Percentiles rank a stretch among this genome's conserved stretches.
phyloP scores from a whole-genome alignment of 2,329 filamentous ascomycete genomes.

The Neonectria faginata region DNA sequence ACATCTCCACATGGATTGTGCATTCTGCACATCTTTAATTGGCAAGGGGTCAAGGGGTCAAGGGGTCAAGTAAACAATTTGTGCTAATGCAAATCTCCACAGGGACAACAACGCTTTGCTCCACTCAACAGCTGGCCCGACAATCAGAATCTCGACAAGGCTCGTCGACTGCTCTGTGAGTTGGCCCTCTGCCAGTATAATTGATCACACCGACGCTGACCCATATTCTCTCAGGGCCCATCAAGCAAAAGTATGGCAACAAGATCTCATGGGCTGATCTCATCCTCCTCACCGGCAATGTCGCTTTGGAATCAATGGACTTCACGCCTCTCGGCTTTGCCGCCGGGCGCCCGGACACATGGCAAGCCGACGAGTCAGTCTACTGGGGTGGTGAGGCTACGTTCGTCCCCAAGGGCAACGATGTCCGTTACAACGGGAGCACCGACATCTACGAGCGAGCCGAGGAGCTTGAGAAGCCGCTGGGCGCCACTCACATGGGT shows the following conservation, averaged over 20 bases:
- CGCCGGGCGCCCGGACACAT: slow-evolving; percentile 77
- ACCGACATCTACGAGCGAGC: slow-evolving; percentile 66
- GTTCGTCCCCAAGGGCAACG: slow-evolving; percentile 75
- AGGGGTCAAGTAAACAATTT: slow-evolving; percentile 12
- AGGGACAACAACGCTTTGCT: slow-evolving; percentile 81
- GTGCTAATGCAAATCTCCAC: not conserved
- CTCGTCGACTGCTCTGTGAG: slow-evolving; percentile 76
- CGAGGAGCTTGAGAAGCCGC: slow-evolving; percentile 71
- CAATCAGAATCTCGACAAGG: slow-evolving; percentile 83
- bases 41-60: slow-evolving; percentile 21
- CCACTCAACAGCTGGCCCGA: slow-evolving; percentile 86
- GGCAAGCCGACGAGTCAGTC: slow-evolving; percentile 79
- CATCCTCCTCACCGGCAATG: slow-evolving; percentile 77
- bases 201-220: not conserved
- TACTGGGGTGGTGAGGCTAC: slow-evolving; percentile 83
- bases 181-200: not conserved
- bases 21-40: not conserved
- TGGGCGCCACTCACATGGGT: slow-evolving; percentile 76
- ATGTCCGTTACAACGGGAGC: slow-evolving; percentile 73
- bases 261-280: slow-evolving; percentile 86
- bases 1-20: not conserved
- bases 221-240: slow-evolving; percentile 60
- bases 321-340: slow-evolving; percentile 80
- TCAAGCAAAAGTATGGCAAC: slow-evolving; percentile 87
- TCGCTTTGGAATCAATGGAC: slow-evolving; percentile 82